Conservation (phyloP, 768 basidiomycete genomes). For the Hygrocybe punicea region DNA sequence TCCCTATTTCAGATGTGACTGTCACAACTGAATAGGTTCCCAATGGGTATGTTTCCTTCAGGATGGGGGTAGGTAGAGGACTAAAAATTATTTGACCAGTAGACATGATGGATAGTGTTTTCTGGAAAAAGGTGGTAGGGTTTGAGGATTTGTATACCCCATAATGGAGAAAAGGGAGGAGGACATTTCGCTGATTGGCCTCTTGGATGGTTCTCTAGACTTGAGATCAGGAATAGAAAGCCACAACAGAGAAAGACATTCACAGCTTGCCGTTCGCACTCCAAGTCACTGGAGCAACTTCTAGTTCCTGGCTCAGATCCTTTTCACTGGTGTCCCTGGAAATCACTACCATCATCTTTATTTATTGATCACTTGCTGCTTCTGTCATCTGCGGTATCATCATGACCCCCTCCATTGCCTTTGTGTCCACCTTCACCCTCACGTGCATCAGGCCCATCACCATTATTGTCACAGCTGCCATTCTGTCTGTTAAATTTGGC, state of each 20-base stretch:
- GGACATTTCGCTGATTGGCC: not conserved
- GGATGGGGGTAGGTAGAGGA: constrained; percentile 8
- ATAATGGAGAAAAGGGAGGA: not conserved
- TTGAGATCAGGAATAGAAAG: not conserved
- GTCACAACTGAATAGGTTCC: constrained; percentile 13
- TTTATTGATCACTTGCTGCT: not conserved
- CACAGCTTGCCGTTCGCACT: too few species aligned
- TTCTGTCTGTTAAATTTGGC: not conserved
- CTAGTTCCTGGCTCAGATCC: too few species aligned
- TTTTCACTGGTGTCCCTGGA: not conserved
- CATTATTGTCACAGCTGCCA: not conserved
- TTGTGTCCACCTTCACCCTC: not conserved
- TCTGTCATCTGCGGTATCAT: not conserved
- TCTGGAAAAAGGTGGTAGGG: not conserved
- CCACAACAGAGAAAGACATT: not conserved
- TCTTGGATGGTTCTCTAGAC: not conserved
- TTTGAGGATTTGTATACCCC: not conserved
- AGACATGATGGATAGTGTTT: constrained; percentile 11
- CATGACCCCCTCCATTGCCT: not conserved
- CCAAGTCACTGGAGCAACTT: too few species aligned
- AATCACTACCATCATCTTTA: not conserved
- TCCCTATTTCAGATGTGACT: constrained; percentile 14
- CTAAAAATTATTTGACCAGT: not conserved
- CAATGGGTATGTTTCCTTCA: constrained; percentile 9
- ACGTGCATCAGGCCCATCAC: not conserved